Conservation (phyloP, 2,329 filamentous ascomycete species). For the Calonectria honghensis region DNA sequence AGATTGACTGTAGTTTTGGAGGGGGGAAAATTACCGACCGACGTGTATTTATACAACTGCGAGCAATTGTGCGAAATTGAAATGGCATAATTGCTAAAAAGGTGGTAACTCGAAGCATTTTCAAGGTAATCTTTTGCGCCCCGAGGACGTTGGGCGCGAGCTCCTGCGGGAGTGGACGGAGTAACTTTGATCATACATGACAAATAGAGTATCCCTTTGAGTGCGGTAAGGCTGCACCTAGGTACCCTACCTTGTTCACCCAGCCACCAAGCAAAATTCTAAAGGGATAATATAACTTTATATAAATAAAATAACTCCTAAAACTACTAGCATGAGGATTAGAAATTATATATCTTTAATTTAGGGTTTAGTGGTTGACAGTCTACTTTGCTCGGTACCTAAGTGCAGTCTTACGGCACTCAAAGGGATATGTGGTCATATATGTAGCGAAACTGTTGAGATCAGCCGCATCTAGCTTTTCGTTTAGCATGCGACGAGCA, state of each 20-base stretch:
- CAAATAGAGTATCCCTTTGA: background rate
- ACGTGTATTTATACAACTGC: background rate
- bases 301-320: too few relatives aligned
- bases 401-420: too few relatives aligned
- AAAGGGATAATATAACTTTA: too few relatives aligned
- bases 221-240: too few relatives aligned
- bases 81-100: background rate
- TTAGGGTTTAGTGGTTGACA: too few relatives aligned
- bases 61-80: background rate
- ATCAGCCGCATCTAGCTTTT: background rate
- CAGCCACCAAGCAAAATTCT: too few relatives aligned
- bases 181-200: background rate
- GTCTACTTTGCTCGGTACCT: too few relatives aligned
- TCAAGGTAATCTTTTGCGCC: background rate
- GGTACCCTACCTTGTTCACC: too few relatives aligned
- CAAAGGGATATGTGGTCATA: background rate
- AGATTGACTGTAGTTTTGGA: background rate
- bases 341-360: too few relatives aligned
- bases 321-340: too few relatives aligned
- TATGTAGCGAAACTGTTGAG: background rate
- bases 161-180: background rate
- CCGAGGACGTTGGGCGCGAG: too few relatives aligned
- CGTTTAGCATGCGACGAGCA: background rate
- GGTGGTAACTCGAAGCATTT: background rate
- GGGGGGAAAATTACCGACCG: background rate